Evolutionary conservation across 257 asterid genomes (phyloP).

Genomic region (Leonotis leonurus): DNA sequence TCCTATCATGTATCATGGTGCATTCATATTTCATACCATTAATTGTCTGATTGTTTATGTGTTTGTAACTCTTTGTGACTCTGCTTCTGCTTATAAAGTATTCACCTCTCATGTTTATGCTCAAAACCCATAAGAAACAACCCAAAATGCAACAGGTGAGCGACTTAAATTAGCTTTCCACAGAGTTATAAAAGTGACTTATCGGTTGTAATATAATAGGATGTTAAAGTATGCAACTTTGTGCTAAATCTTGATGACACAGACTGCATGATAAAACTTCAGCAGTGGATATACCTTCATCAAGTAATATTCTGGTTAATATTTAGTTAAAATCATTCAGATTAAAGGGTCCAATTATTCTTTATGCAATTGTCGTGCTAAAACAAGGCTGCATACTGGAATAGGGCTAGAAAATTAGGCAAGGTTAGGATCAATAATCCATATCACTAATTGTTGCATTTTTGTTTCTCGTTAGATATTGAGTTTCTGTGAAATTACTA

Average conservation of each 20-base stretch:
- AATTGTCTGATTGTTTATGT: neutral
- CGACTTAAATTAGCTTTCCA: neutral
- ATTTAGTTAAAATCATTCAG: neutral
- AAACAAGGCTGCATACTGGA: neutral
- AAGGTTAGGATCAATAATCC: neutral
- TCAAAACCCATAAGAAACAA: neutral
- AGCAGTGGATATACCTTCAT: neutral
- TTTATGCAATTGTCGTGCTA: neutral
- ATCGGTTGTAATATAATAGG: neutral
- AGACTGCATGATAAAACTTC: neutral
- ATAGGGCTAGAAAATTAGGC: neutral
- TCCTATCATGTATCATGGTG: neutral
- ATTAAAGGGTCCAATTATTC: neutral
- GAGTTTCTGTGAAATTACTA: neutral
- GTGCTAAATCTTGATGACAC: neutral
- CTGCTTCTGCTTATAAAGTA: neutral
- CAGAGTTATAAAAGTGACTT: neutral
- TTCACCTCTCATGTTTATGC: neutral
- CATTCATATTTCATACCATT: no score
- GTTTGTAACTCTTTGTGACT: neutral
- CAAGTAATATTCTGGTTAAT: neutral
- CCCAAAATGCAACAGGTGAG: neutral
- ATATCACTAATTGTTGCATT: neutral
- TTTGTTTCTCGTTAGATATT: neutral
- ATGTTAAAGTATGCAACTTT: neutral